A percentile compares a stretch with the other conserved stretches of the same genome.
Evolutionary conservation across 164 flowering plant species (phyloP).

Genomic region (Cinnamomum micranthum): DNA sequence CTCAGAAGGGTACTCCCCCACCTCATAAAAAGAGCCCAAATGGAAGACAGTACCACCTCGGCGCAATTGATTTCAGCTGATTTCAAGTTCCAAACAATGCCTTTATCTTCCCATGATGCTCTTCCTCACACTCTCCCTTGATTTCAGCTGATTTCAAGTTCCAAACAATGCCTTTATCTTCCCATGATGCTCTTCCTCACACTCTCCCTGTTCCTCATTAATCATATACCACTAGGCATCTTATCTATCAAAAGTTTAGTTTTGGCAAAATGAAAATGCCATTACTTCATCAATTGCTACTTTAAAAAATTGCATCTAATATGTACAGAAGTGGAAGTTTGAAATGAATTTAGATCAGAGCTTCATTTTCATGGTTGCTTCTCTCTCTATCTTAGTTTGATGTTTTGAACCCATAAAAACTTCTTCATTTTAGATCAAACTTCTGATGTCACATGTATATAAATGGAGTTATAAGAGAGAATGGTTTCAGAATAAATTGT

Average conservation of each 20-base stretch:
- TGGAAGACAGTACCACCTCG: neutral
- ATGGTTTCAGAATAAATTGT: too few species aligned
- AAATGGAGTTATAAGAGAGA: too few species aligned
- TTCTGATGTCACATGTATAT: too few species aligned
- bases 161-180: slow-evolving; percentile 9
- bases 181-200: slow-evolving; percentile 16
- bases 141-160: too few species aligned
- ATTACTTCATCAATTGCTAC: too few species aligned
- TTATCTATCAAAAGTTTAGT: neutral
- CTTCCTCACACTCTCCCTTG: slow-evolving; percentile 9
- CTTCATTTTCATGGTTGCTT: too few species aligned
- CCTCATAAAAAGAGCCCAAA: slow-evolving; percentile 24
- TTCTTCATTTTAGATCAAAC: too few species aligned
- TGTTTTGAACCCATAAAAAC: too few species aligned
- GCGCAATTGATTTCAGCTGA: slow-evolving; percentile 10
- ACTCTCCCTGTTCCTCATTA: slow-evolving; percentile 14
- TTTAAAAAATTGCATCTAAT: too few species aligned
- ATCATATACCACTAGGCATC: neutral
- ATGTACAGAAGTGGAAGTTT: too few species aligned
- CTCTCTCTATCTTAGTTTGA: too few species aligned
- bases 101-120: slow-evolving; percentile 15
- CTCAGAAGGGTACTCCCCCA: slow-evolving; percentile 38
- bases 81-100: slow-evolving; percentile 14
- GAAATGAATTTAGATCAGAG: too few species aligned
- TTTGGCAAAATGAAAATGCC: neutral